Base-by-base conservation (phyloP, 1,284 basidiomycete species). In the Ustilago lituana region DNA sequence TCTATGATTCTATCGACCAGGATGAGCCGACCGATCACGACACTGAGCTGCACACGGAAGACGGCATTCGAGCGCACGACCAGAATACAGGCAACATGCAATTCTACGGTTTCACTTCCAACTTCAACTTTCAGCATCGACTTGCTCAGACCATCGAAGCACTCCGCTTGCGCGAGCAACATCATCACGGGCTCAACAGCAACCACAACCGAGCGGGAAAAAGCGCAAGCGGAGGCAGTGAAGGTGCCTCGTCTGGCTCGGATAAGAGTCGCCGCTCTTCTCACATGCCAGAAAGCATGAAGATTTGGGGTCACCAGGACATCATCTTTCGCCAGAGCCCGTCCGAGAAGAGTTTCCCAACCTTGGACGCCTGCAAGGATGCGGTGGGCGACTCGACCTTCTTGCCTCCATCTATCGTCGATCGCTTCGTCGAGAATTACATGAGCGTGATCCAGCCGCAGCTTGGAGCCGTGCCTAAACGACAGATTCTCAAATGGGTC, bases 341-440 rank as follows among this genome's bases (percentile, higher is more conserved):
- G 10, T 58, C 55, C 15, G 67, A 64, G 2, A 55, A 54, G 46
- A 59, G 51, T 33, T 66, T 71, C 27, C 62, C 68, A 0, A 71
- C 63, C 1, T 63, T 66, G 22, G 59, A 66, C 38, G 66, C 56
- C 11, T 38, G 35, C 31, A 66, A 66, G n/a, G 58, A 62, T 24
- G 38, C 47, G 4, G 53, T 66, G 2, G 68, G 68, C 17, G 68
- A 71, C 24, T 66, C 63, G 14, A 71, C 63, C 29, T 71, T 66
- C 27, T 33, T 71, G 40, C 68, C 62, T 3, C 68, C 63, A 2
- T 62, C 58, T 8, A 62, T 71, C 48, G 68, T 71, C 22, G 63
- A 71, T n/a, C 68, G 68, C 15, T 66, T 71, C 52, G 52, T 66
- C 44, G 59, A 71, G n/a, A 71, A 71, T 48, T 71, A 66, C 45